Conservation (phyloP, 73 alveolate species). For the Tetrahymena malaccensis region DNA sequence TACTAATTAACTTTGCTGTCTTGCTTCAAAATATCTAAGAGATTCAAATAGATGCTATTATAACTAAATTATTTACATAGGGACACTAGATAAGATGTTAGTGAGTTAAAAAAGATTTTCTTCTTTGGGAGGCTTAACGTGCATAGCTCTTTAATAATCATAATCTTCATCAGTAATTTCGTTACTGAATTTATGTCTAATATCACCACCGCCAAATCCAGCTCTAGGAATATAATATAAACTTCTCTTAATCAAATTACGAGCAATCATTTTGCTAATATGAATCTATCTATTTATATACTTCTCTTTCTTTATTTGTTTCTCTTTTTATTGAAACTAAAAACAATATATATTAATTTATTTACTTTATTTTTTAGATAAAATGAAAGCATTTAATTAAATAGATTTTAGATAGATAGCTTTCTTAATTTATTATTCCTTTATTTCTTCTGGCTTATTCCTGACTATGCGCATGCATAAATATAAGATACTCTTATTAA, state of each 20-base stretch:
- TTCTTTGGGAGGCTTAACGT: background rate
- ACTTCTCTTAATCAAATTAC: background rate
- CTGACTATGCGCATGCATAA: background rate
- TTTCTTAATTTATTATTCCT: background rate
- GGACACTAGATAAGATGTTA: background rate
- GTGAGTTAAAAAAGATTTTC: background rate
- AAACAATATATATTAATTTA: background rate
- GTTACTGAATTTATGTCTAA: background rate
- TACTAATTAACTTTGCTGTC: background rate
- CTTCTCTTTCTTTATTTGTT: background rate
- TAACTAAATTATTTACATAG: background rate
- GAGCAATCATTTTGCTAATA: background rate
- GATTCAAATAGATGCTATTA: background rate
- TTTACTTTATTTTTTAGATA: background rate
- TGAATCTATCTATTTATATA: background rate
- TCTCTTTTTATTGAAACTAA: background rate
- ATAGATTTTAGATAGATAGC: background rate
- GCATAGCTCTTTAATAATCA: background rate
- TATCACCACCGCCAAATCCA: background rate
- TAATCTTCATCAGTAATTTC: background rate
- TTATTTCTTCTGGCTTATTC: background rate
- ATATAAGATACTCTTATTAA: no score
- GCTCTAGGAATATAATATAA: background rate
- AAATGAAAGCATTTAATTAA: background rate
- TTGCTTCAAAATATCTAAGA: background rate